Percentiles rank a stretch among this genome's conserved stretches.
Conservation (phyloP, 2,329 filamentous ascomycete species). For the Alternaria brassicae region DNA sequence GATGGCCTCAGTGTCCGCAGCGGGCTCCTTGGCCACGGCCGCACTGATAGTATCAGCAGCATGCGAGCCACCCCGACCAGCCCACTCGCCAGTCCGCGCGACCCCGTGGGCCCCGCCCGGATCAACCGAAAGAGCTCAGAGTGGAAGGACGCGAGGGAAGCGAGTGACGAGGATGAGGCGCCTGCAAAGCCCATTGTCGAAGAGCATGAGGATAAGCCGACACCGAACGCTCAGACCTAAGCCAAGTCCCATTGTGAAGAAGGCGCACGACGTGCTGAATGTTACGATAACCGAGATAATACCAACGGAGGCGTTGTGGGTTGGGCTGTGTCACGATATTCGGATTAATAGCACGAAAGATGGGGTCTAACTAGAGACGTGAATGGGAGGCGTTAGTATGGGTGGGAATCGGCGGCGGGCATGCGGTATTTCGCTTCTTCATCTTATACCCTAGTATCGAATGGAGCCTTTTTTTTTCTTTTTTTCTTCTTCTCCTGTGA, state of each 20-base stretch:
- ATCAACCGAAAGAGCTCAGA: slow-evolving; percentile 46
- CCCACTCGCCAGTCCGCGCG: slow-evolving; percentile 65
- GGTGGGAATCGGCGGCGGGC: not conserved
- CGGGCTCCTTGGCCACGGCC: slow-evolving; percentile 75
- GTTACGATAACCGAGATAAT: not conserved
- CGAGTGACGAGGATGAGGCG: slow-evolving; percentile 38
- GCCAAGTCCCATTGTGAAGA: not conserved
- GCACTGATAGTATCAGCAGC: slow-evolving; percentile 83
- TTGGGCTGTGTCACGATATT: slow-evolving; percentile 9
- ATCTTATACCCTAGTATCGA: slow-evolving; percentile 24
- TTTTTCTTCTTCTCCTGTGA: not conserved
- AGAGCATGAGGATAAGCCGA: slow-evolving; percentile 17
- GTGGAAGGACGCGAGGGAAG: slow-evolving; percentile 45
- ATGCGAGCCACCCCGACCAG: slow-evolving; percentile 64
- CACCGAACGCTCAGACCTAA: not conserved
- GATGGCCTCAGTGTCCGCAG: slow-evolving; percentile 82
- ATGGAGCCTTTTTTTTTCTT: slow-evolving; percentile 11
- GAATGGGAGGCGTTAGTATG: slow-evolving; percentile 1
- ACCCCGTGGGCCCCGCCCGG: slow-evolving; percentile 42
- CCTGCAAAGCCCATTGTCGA: slow-evolving; percentile 13
- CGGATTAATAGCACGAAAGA: not conserved
- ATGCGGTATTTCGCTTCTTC: slow-evolving; percentile 9
- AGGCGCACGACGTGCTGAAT: not conserved
- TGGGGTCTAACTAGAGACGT: not conserved
- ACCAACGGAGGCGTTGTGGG: slow-evolving; percentile 1